Conservation (phyloP, 257 asterid species). For the Penstemon newberryi region DNA sequence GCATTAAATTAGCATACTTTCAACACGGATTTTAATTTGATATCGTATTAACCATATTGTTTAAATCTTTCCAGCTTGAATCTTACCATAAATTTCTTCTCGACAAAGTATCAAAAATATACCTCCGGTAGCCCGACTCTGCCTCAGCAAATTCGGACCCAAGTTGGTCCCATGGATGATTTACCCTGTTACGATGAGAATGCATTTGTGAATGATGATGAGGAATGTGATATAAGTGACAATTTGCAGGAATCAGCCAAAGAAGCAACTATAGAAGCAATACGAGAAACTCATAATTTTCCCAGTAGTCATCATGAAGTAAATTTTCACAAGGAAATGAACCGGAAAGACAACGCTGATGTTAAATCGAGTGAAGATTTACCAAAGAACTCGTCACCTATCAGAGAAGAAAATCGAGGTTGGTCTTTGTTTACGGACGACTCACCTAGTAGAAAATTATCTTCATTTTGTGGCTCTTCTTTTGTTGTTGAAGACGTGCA, state of each 20-base stretch:
- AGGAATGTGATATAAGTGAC: constrained; percentile 25
- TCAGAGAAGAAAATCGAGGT: neutral
- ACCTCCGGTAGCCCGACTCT: constrained; percentile 62
- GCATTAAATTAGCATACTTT: too few species aligned
- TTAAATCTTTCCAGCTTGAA: constrained; percentile 52
- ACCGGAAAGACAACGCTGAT: neutral
- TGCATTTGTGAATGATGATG: neutral
- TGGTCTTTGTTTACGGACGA: too few species aligned
- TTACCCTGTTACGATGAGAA: constrained; percentile 65
- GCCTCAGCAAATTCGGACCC: constrained; percentile 52
- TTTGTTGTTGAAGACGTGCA: too few species aligned
- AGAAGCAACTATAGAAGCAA: neutral
- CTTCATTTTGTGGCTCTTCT: too few species aligned
- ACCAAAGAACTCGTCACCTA: constrained; percentile 4
- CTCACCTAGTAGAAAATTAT: too few species aligned
- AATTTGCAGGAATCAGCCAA: constrained; percentile 23
- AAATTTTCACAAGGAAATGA: constrained; percentile 14
- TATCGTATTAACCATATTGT: neutral
- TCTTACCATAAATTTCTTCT: constrained; percentile 76
- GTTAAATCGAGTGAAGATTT: neutral
- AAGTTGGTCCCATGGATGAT: constrained; percentile 69
- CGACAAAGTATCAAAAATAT: constrained; percentile 71
- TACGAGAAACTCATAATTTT: neutral
- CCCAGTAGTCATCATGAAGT: constrained; percentile 23
- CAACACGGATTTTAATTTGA: neutral